Conservation (phyloP, 2,329 filamentous ascomycete genomes). For the Aspergillus neoniger region DNA sequence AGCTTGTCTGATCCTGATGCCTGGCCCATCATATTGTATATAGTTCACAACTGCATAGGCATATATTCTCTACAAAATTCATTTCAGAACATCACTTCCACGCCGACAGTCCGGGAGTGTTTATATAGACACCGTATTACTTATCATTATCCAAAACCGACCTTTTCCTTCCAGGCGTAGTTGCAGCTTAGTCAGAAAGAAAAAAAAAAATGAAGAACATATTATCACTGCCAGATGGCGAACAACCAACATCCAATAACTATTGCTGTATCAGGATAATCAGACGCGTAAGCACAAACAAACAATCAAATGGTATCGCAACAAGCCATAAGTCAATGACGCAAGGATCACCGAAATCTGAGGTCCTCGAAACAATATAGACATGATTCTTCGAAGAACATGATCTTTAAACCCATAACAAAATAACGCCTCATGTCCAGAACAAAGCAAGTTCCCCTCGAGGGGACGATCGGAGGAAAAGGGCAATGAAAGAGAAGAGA, state of each 20-base stretch:
- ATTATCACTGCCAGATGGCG: constrained; percentile 6
- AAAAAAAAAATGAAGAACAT: constrained; percentile 1
- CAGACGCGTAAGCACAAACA: constrained; percentile 15
- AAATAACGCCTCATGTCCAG: constrained; percentile 15
- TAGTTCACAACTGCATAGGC: constrained; percentile 1
- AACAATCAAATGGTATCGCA: constrained; percentile 25
- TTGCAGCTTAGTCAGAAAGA: constrained; percentile 7
- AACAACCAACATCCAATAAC: constrained; percentile 16
- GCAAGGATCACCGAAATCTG: constrained; percentile 14
- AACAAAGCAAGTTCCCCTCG: constrained; percentile 4
- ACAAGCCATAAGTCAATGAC: constrained; percentile 13
- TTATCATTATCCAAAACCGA: constrained; percentile 21
- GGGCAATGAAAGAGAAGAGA: constrained; percentile 6
- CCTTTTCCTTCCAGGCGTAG: constrained; percentile 4
- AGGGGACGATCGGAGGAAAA: constrained; percentile 8
- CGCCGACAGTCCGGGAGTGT: neutral
- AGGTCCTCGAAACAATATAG: constrained; percentile 11
- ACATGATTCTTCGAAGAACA: constrained; percentile 15
- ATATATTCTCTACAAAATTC: neutral
- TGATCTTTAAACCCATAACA: constrained; percentile 10
- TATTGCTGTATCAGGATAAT: constrained; percentile 6
- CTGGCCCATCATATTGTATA: neutral
- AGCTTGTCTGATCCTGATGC: neutral
- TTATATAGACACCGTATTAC: constrained; percentile 14
- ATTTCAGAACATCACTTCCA: neutral